Base-by-base conservation (phyloP, 441 rosid genomes). In the Erysimum cheiri region DNA sequence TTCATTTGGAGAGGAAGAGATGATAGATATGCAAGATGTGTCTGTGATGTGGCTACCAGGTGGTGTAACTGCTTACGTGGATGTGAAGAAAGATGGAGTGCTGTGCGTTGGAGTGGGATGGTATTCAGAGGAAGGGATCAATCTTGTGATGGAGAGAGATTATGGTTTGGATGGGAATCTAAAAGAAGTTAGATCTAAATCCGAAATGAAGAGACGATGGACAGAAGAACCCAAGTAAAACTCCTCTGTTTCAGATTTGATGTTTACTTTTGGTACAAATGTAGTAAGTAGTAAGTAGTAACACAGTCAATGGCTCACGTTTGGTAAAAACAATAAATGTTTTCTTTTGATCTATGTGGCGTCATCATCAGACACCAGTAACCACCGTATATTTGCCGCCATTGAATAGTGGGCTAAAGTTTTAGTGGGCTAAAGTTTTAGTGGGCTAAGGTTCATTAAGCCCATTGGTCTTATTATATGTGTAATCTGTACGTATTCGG, bases 111-210 rank as follows among this genome's bases (percentile, higher is more conserved):
- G 97, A 13, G 85, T 81, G 4, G 95, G 96, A 39, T 93, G 98
- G 98, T 89, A 93, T 71, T 91, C 96, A 0, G 90, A 85, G 0
- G 95, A 93, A 79, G 98, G 96, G 31, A 88, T 88, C 50, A 93
- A 93, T 78, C 91, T 89, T 37, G 98, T 85, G 50, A 88, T 93
- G 93, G 98, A 93, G 70, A 87, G 98, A 74, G 96, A 89, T 67
- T 91, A 93, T 64, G 96, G 82, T 28, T 13, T 79, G 11, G 94
- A 89, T 77, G 98, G 97, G 43, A 84, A 80, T 80, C 85, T 93
- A 9, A 85, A 72, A 79, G 97, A 93, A 73, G 93, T 93, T 14
- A 77, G 96, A 65, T 85, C 77, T 62, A 88, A 87, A 75, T 55
- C 98, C 0, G 94, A 93, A 85, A 69, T 93, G 4, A 91, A 93